A percentile compares a stretch with the other conserved stretches of the same genome.
Conservation (phyloP, 2,329 filamentous ascomycete species). For the Colletotrichum tanaceti region DNA sequence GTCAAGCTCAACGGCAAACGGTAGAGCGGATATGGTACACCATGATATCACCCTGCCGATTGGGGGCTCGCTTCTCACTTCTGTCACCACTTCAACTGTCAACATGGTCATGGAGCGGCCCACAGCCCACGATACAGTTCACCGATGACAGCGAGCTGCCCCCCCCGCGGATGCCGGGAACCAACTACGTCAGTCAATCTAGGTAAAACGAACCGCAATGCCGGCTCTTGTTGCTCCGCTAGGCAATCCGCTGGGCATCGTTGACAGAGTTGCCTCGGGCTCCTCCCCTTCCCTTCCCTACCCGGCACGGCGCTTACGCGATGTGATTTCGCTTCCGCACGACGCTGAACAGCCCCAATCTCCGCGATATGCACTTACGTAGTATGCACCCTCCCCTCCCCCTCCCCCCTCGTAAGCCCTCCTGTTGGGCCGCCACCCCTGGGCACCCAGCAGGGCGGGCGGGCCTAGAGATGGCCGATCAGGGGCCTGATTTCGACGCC, state of each 20-base stretch:
- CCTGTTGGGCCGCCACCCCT: conserved; percentile 20
- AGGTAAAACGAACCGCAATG: conserved; percentile 18
- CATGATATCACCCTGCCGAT: too few species aligned
- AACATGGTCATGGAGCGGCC: neutral
- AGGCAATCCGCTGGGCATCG: neutral
- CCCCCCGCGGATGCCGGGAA: neutral
- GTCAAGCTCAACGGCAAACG: neutral
- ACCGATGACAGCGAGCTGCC: neutral
- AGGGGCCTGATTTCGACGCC: too few species aligned
- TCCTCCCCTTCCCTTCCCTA: conserved; percentile 30
- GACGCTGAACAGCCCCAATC: conserved; percentile 33
- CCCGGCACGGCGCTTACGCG: conserved; percentile 26
- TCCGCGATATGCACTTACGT: conserved; percentile 29
- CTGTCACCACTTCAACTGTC: neutral
- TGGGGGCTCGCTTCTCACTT: neutral
- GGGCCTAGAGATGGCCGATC: neutral
- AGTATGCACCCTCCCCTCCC: neutral
- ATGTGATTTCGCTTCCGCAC: conserved; percentile 38
- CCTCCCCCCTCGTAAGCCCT: neutral
- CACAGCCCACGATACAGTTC: neutral
- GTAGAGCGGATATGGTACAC: neutral
- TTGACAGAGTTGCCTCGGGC: conserved; percentile 4
- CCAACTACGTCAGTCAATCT: conserved; percentile 20
- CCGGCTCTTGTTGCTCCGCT: conserved; percentile 5
- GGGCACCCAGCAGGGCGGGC: conserved; percentile 17